These are phyloP conservation scores for Scedosporium aurantiacum DNA, from an alignment of 2,329 filamentous ascomycete species.

Conservation along the genomic window DNA sequence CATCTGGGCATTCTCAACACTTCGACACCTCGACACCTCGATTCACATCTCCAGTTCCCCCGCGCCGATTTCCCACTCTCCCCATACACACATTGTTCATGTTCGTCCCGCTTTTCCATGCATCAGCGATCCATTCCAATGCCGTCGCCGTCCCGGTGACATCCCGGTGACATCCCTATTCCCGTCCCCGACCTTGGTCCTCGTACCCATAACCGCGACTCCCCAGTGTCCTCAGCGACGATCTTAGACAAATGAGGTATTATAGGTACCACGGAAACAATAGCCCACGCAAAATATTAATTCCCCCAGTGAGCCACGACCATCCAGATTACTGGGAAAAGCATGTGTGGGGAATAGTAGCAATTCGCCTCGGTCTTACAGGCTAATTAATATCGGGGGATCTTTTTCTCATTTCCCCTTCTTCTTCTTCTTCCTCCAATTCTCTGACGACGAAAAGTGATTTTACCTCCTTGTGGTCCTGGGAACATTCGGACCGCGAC, in stretches of 20 bases:
- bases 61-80: neutral
- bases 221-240: neutral
- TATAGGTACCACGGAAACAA: neutral
- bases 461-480: neutral
- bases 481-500: neutral
- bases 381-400: neutral
- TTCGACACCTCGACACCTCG: neutral
- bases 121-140: neutral
- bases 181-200: no score
- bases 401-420: neutral
- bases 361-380: neutral
- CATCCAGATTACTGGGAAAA: neutral
- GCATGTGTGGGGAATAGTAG: neutral
- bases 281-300: neutral
- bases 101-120: neutral
- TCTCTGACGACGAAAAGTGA: neutral
- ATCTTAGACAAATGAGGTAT: neutral
- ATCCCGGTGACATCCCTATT: no score
- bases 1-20: neutral
- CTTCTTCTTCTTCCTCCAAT: neutral
- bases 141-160: no score
- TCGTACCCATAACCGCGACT: neutral
- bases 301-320: neutral
- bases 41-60: neutral
- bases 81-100: neutral